phyloP scores from a whole-genome alignment of 2,329 filamentous ascomycete genomes.

The Aspergillus niger region DNA sequence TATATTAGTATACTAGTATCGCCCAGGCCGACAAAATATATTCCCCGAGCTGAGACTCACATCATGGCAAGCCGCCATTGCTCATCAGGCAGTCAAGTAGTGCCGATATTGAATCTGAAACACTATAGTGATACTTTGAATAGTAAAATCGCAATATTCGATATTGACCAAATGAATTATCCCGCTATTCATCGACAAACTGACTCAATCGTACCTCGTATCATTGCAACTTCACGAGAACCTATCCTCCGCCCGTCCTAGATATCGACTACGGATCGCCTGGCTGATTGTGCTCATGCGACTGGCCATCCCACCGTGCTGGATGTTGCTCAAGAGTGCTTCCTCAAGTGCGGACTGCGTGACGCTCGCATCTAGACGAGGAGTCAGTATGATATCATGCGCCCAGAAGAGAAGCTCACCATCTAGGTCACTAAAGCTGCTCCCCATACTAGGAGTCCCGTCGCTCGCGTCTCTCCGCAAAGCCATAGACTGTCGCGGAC shows the following conservation, averaged over 20 bases:
- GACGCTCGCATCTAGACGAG: constrained; percentile 58
- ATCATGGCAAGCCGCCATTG: too few relatives aligned
- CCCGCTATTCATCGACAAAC: neutral
- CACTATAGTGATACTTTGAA: too few relatives aligned
- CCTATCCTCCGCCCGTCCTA: constrained; percentile 22
- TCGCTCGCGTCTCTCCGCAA: constrained; percentile 52
- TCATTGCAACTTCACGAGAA: neutral
- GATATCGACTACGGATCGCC: constrained; percentile 55
- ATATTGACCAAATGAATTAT: too few relatives aligned
- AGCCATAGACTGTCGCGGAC: constrained; percentile 44
- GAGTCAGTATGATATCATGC: neutral
- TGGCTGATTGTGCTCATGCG: constrained; percentile 57
- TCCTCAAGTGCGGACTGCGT: constrained; percentile 67
- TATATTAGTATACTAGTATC: too few relatives aligned
- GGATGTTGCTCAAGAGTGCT: constrained; percentile 64
- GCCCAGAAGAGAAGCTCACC: constrained; percentile 40
- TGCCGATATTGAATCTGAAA: too few relatives aligned
- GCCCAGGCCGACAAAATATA: too few relatives aligned
- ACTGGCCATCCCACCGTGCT: constrained; percentile 54
- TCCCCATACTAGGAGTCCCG: constrained; percentile 64
- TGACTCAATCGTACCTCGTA: neutral
- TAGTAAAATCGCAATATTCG: too few relatives aligned
- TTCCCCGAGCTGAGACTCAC: too few relatives aligned
- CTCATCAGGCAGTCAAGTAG: too few relatives aligned
- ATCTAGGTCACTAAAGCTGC: constrained; percentile 67